Percentiles rank a stretch among this genome's conserved stretches.
Conservation (phyloP, 371 early-diverging fungal genomes). For the Circinella minor region DNA sequence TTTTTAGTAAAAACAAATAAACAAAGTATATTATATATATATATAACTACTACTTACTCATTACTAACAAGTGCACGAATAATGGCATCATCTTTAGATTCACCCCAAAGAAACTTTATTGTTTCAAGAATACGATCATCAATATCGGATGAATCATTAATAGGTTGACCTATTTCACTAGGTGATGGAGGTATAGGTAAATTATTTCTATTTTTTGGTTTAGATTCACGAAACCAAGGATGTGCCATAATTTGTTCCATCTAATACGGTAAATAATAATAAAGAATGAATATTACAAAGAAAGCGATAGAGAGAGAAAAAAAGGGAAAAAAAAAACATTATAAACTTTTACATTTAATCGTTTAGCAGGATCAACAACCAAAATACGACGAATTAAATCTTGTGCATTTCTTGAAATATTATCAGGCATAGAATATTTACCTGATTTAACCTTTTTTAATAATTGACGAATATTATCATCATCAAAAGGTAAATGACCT, state of each 20-base stretch:
- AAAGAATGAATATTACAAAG: neutral
- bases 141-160: slow-evolving; percentile 31
- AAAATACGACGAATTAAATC: slow-evolving; percentile 61
- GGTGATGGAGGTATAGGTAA: slow-evolving; percentile 38
- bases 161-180: slow-evolving; percentile 38
- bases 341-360: slow-evolving; percentile 43
- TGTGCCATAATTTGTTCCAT: slow-evolving; percentile 41
- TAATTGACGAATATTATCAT: slow-evolving; percentile 80
- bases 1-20: neutral
- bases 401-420: slow-evolving; percentile 66
- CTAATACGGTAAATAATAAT: slow-evolving; percentile 20
- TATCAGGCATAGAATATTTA: slow-evolving; percentile 66
- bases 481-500: slow-evolving; percentile 93
- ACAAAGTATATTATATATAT: neutral
- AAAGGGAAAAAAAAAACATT: neutral
- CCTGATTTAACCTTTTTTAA: slow-evolving; percentile 67
- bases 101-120: slow-evolving; percentile 48
- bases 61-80: slow-evolving; percentile 46
- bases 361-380: slow-evolving; percentile 47
- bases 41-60: slow-evolving; percentile 30
- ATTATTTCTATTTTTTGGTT: slow-evolving; percentile 23
- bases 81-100: slow-evolving; percentile 38
- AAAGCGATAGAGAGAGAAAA: neutral
- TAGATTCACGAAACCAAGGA: slow-evolving; percentile 40
- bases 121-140: slow-evolving; percentile 45